Evolutionary conservation across 257 asterid species (phyloP).

Genomic region (Craterostigma plantagineum): DNA sequence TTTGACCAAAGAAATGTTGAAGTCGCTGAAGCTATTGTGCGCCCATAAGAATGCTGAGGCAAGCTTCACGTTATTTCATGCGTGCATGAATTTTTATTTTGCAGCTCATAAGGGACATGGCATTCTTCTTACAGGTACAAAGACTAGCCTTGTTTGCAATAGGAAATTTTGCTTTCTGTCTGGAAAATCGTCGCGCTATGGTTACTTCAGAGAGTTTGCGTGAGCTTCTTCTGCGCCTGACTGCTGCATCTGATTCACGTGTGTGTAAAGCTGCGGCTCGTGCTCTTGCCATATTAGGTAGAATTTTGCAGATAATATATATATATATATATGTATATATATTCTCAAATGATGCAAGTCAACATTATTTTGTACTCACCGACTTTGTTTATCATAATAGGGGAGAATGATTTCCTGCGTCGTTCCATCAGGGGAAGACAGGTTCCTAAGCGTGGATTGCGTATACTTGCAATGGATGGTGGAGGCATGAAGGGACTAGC

Average conservation of each 20-base stretch:
- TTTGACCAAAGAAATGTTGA: conserved; percentile 76
- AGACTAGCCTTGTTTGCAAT: conserved; percentile 66
- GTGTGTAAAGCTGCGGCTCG: conserved; percentile 96
- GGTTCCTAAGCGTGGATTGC: conserved; percentile 80
- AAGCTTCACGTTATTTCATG: conserved; percentile 20
- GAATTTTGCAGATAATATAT: conserved; percentile 3
- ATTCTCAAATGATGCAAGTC: too few relatives aligned
- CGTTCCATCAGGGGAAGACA: conserved; percentile 80
- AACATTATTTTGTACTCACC: too few relatives aligned
- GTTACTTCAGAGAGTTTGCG: conserved; percentile 89
- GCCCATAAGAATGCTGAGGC: conserved; percentile 82
- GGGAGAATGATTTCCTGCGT: conserved; percentile 89
- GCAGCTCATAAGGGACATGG: conserved; percentile 11
- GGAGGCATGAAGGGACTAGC: conserved; percentile 99
- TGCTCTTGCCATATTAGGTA: conserved; percentile 90
- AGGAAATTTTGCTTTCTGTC: conserved; percentile 88
- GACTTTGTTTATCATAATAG: conserved; percentile 21
- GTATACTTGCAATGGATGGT: conserved; percentile 96
- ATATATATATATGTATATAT: too few relatives aligned
- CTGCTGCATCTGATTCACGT: conserved; percentile 53
- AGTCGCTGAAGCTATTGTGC: conserved; percentile 62
- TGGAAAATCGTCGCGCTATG: conserved; percentile 73
- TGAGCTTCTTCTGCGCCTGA: conserved; percentile 88
- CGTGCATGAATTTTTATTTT: conserved; percentile 6
- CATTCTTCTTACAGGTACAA: conserved; percentile 52